A percentile compares a stretch with the other conserved stretches of the same genome.
Evolutionary conservation across 2,329 filamentous ascomycete species (phyloP).

Genomic region (Exophiala alcalophila): DNA sequence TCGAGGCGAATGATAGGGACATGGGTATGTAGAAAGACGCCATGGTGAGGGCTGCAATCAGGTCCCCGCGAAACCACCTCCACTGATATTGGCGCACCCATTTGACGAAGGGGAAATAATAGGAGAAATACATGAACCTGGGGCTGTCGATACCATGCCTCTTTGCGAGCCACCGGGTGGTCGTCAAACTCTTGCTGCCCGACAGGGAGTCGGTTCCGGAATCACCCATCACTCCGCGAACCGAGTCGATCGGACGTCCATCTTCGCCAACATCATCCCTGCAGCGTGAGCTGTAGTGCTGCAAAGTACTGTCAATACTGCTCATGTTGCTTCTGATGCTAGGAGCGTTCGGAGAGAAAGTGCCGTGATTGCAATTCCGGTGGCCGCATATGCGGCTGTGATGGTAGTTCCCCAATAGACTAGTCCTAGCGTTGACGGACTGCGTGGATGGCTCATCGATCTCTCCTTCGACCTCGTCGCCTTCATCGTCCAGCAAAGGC

Average conservation of each 20-base stretch:
- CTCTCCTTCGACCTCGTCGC: slow-evolving; percentile 9
- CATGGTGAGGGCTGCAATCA: slow-evolving; percentile 87
- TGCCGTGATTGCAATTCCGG: slow-evolving; percentile 65
- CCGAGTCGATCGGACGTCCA: slow-evolving; percentile 25
- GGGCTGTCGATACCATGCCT: slow-evolving; percentile 71
- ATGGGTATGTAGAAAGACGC: slow-evolving; percentile 99
- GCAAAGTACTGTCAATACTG: slow-evolving; percentile 32
- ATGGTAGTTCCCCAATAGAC: slow-evolving; percentile 41
- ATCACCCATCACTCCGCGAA: slow-evolving; percentile 43
- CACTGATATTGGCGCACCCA: slow-evolving; percentile 87
- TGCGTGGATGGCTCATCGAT: slow-evolving; percentile 24
- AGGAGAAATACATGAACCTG: slow-evolving; percentile 79
- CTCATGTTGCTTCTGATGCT: slow-evolving; percentile 46
- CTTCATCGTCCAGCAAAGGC: slow-evolving; percentile 12
- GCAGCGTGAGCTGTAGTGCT: slow-evolving; percentile 27
- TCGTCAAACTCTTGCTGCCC: slow-evolving; percentile 54
- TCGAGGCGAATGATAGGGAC: slow-evolving; percentile 87
- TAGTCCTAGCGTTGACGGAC: slow-evolving; percentile 37
- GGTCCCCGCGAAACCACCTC: slow-evolving; percentile 78
- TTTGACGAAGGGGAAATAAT: slow-evolving; percentile 87
- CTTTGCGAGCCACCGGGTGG: slow-evolving; percentile 68
- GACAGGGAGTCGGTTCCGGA: slow-evolving; percentile 45
- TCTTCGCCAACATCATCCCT: slow-evolving; percentile 24
- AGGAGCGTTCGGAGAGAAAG: slow-evolving; percentile 67
- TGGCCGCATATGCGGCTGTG: slow-evolving; percentile 40